Base-by-base conservation (phyloP, 2,329 filamentous ascomycete genomes). In the Nemania serpens region DNA sequence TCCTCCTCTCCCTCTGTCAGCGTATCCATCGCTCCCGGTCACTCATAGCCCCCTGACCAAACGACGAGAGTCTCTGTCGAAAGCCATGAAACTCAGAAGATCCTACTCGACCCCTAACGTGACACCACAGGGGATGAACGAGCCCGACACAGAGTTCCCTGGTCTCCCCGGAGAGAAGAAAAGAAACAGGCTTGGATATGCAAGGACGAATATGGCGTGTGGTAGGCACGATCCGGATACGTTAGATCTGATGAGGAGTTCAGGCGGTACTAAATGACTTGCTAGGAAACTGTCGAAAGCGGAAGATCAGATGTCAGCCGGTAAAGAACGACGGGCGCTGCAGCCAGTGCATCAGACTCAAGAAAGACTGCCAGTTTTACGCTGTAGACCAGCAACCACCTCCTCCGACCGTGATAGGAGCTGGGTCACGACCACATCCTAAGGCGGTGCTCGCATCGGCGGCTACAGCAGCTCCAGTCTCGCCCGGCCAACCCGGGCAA, bases 101-200 rank as follows among this genome's bases (percentile, higher is more conserved):
- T 79, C 81, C 49, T 75, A 81, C 70, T 82, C 82, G 64, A 81
- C 79, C 46, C 78, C 82, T 67, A 79, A 78, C 71, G 76, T 80
- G 62, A 77, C 76, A 64, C 76, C 76, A 51, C 75, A 78, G 66
- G 76, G 76, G 70, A 75, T 70, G 63, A 70, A 72, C 55, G 72
- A 74, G 39, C 54, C 73, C 49, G 76, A 78, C 41, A 71, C 74
- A 55, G 70, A 72, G 18, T 62, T 73, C 42, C 67, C 76, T 55
- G 73, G 73, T 22, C 69, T 76, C 33, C 68, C 77, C n/a, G 77
- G 75, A 37, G 83, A 86, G 61, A 86, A 83, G 75, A 82, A 79
- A 62, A 87, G 93, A 73, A 97, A 97, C 76, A 97, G 96, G 77
- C 83, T 98, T 63, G 94, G 94, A 41, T 98, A 98, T 74, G 94